Evolutionary conservation across 108 stramenopile species (phyloP), one percentile per base, ranked within the genome.

Genomic region (Cyclotella sp.): DNA sequence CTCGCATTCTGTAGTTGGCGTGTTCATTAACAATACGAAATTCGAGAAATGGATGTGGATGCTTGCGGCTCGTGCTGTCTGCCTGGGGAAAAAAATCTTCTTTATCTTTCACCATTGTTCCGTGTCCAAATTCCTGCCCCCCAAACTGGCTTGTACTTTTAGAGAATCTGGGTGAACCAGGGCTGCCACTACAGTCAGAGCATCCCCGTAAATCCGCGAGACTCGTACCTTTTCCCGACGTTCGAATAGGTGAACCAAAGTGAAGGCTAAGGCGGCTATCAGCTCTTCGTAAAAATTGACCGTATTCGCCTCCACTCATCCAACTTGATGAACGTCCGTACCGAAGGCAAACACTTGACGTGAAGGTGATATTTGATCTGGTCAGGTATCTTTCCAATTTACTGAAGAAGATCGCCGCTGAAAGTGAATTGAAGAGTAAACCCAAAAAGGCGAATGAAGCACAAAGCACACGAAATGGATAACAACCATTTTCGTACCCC

Each of bases 401-500:
- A 9, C 55, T 42, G 26, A 71, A 76, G 57, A 81, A 70, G 18
- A 76, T 70, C 3, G 79, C 79, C 22, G 67, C 67, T 13, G 45
- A 29, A n/a, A 76, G 54, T 28, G 77, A 72, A 63, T 76, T 76
- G 59, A 73, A 78, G 5, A 83, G 73, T 42, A 83, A 52, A 3
- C 82, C 82, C 30, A 78, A 22, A 51, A 83, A 83, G 4, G 82
- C 82, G 40, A 78, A 78, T 9, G 54, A 22, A 21, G 75, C 43
- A 53, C 76, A 75, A 30, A 68, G 26, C 6, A 79, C n/a, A 14
- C 73, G 45, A 0, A 79, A 34, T 11, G 71, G 26, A 27, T 65
- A 62, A 52, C 82, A 83, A 18, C 41, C 49, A n/a, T 68, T 68
- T 18, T 68, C 66, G 7, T 58, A 45, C 1, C 72, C 68, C 9